Evolutionary conservation across 352 stramenopile species (phyloP), one percentile per base, ranked within the genome.

Genomic region (Phytophthora tentaculata): DNA sequence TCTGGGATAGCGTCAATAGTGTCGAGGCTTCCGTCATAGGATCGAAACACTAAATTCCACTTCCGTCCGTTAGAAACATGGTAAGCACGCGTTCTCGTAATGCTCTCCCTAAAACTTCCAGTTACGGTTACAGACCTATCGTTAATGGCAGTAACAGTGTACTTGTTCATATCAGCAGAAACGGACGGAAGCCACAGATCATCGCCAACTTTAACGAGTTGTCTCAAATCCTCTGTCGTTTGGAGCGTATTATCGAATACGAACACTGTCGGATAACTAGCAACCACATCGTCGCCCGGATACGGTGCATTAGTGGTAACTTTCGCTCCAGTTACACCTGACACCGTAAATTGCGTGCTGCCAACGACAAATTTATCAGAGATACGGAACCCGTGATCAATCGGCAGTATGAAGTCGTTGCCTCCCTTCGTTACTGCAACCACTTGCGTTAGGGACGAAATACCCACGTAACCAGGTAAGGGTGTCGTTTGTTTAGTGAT

Each of bases 21-120:
- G 14, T 83, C 67, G 9, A 95, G 60, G 49, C 76, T 73, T 8
- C 73, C 83, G 13, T 78, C 57, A 49, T 85, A 92, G 0, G 85
- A 93, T 2, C 85, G 80, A 28, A 95, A 95, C 2, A 91, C 73
- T 14, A 95, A 66, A 9, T 80, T 74, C 81, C 86, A 95, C 39
- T 73, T 79, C 2, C 63, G 77, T n/a, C 87, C 87, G 49, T 79
- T 81, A 6, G 70, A 60, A 8, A 79, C 62, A 19, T 84, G 61
- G 13, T 79, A 80, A 0, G 73, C 79, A 5, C 57, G 74, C 1
- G 45, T 64, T 45, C 69, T 78, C 3, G 87, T 41, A 50, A 94
- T 67, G 2, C 47, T 64, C 8, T 73, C 56, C n/a, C 70, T 69
- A 39, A 95, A 89, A 4, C 72, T 64, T 2, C 85, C 87, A 17